Conservation (phyloP, 2,329 filamentous ascomycete species). For the Biscogniauxia marginata region DNA sequence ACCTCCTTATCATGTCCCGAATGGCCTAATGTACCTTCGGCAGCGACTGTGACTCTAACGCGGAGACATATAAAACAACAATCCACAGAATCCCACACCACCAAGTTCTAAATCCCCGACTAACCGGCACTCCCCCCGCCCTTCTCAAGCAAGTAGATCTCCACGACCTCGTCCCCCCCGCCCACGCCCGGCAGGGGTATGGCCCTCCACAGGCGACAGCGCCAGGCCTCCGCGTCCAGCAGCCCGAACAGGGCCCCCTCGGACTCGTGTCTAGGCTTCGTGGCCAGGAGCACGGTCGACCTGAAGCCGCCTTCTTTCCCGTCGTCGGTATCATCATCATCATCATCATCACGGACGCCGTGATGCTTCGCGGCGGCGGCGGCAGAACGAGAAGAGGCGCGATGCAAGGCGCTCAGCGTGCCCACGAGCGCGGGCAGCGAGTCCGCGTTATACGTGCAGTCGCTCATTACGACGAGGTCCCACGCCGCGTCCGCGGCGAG, state of each 20-base stretch:
- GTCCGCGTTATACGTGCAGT: slow-evolving; percentile 62
- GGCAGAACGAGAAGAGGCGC: too few relatives aligned
- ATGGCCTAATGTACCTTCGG: too few relatives aligned
- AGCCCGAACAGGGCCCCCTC: slow-evolving; percentile 50
- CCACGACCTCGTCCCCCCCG: slow-evolving; percentile 44
- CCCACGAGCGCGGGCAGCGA: slow-evolving; percentile 52
- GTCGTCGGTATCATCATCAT: neutral
- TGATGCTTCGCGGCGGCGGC: neutral
- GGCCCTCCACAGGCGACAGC: slow-evolving; percentile 38
- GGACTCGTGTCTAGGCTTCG: slow-evolving; percentile 55
- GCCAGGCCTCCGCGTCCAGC: slow-evolving; percentile 47
- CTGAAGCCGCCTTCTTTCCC: slow-evolving; percentile 4
- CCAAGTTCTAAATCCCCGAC: too few relatives aligned
- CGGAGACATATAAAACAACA: too few relatives aligned
- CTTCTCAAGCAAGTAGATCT: slow-evolving; percentile 53
- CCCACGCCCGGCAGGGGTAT: slow-evolving; percentile 48
- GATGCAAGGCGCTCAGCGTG: slow-evolving; percentile 51
- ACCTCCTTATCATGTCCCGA: too few relatives aligned
- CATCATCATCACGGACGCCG: too few relatives aligned
- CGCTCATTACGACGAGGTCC: slow-evolving; percentile 56
- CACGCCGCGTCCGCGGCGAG: slow-evolving; percentile 41
- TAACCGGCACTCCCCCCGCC: slow-evolving; percentile 6
- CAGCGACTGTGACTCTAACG: too few relatives aligned
- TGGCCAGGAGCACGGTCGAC: slow-evolving; percentile 52
- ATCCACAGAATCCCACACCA: too few relatives aligned